Conservation (phyloP, 768 basidiomycete genomes). For the Daedalea quercina region DNA sequence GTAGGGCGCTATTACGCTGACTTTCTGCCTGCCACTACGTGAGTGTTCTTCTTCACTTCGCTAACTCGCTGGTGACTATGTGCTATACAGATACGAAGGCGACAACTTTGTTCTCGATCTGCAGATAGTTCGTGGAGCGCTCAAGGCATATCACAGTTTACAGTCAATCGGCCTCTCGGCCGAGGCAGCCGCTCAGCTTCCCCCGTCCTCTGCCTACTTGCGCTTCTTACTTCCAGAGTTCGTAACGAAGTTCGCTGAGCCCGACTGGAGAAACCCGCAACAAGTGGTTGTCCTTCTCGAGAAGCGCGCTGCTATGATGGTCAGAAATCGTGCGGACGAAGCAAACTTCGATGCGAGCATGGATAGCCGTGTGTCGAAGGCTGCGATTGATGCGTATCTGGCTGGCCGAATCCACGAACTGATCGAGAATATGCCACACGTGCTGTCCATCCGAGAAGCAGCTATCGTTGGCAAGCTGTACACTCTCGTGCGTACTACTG, state of each 20-base stretch:
- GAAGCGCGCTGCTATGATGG: constrained; percentile 57
- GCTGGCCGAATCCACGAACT: constrained; percentile 47
- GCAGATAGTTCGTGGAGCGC: constrained; percentile 66
- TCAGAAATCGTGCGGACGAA: constrained; percentile 34
- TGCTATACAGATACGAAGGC: constrained; percentile 52
- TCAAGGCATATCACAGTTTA: constrained; percentile 47
- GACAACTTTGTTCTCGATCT: constrained; percentile 74
- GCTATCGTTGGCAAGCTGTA: constrained; percentile 29
- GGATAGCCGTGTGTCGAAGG: constrained; percentile 52
- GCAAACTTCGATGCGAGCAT: constrained; percentile 40
- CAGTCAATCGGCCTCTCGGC: constrained; percentile 13
- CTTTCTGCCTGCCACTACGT: constrained; percentile 61
- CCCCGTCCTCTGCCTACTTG: constrained; percentile 50
- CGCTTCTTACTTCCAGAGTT: constrained; percentile 33
- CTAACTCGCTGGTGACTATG: not conserved
- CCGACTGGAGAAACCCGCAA: constrained; percentile 32
- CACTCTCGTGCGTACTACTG: constrained; percentile 32
- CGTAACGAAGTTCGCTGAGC: constrained; percentile 5
- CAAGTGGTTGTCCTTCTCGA: constrained; percentile 46
- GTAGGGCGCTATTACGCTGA: constrained; percentile 60
- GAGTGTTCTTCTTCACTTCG: constrained; percentile 16
- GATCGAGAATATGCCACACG: constrained; percentile 26
- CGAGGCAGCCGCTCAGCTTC: constrained; percentile 26
- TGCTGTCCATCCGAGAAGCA: constrained; percentile 14
- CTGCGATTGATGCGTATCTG: constrained; percentile 64